Evolutionary conservation across 805 yeast genomes (phyloP), one percentile per base, ranked within the genome.

Genomic region (Cyberlindnera mrakii): DNA sequence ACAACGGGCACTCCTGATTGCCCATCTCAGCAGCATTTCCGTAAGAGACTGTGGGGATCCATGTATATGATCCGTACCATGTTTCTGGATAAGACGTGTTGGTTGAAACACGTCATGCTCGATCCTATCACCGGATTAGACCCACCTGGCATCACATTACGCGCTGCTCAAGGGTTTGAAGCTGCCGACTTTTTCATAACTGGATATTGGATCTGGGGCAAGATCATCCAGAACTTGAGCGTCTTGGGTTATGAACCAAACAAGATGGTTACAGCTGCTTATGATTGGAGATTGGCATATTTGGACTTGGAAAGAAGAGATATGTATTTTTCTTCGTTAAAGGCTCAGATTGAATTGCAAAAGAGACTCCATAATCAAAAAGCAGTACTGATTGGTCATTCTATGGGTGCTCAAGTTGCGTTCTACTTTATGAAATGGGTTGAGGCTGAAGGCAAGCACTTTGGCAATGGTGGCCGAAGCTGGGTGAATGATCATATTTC

Each of bases 121-220:
- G 98, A 93, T 62, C 82, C 89, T 0, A 80, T 78, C 44, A 93
- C 98, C 0, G 99, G 99, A 0, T 66, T 93, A 20, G 99, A 93
- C 60, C 99, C 99, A 0, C 83, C 85, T 1, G 76, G 85, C 41
- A 75, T 86, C 53, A 83, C 73, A 53, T 59, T 93, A 20, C 70
- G 99, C 44, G 95, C 98, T 0, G 91, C 96, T 0, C 96, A 86
- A 60, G 99, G 99, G 0, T 86, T 93, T 61, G 97, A 90, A 55
- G 93, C 96, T 1, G 93, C 96, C 0, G 99, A 93, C 64, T 93
- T 88, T 64, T 93, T 93, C 57, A 80, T 93, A 63, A 86, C 97
- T 4, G 99, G 99, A 0, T 93, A 93, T 63, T 93, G 99, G 99
- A 87, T 93, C 55, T 93, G 99, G 99, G 88, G 87, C 60, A 93